Evolutionary conservation across 192 early-diverging fungal species (phyloP).

Genomic region (Paraglomus occultum): DNA sequence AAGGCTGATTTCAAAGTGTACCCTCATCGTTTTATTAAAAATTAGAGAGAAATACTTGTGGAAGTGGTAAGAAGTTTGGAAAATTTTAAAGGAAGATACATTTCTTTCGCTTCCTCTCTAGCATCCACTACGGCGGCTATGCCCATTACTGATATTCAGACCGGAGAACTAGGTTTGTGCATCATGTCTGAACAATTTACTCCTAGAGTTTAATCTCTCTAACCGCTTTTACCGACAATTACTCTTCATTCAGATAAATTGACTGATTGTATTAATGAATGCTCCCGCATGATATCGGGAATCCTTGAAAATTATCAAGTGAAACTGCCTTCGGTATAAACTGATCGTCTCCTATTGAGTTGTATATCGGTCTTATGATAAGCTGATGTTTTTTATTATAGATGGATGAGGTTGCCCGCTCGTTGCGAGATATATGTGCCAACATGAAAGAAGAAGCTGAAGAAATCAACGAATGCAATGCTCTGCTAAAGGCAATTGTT

Average conservation of each 20-base stretch:
- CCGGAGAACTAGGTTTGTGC: slow-evolving; percentile 11
- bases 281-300: not conserved
- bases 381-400: not conserved
- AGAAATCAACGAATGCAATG: slow-evolving; percentile 25
- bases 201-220: not conserved
- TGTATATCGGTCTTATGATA: too few relatives aligned
- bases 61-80: slow-evolving; percentile 13
- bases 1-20: not conserved
- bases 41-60: slow-evolving; percentile 3
- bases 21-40: not conserved
- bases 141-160: slow-evolving; percentile 18
- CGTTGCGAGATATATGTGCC: slow-evolving; percentile 4
- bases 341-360: too few relatives aligned
- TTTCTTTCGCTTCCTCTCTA: slow-evolving; percentile 17
- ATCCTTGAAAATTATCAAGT: not conserved
- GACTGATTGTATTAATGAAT: slow-evolving; percentile 6
- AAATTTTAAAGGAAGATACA: slow-evolving; percentile 16
- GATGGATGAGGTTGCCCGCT: slow-evolving; percentile 14
- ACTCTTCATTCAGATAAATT: not conserved
- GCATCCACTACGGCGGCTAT: slow-evolving; percentile 18
- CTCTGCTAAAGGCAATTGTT: slow-evolving; percentile 21
- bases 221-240: not conserved
- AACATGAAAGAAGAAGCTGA: slow-evolving; percentile 21
- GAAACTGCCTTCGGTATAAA: not conserved
- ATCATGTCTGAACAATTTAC: not conserved